Evolutionary conservation across 2,329 filamentous ascomycete species (phyloP), one percentile per base, ranked within the genome.

Genomic region (Pyrenochaeta sp.): DNA sequence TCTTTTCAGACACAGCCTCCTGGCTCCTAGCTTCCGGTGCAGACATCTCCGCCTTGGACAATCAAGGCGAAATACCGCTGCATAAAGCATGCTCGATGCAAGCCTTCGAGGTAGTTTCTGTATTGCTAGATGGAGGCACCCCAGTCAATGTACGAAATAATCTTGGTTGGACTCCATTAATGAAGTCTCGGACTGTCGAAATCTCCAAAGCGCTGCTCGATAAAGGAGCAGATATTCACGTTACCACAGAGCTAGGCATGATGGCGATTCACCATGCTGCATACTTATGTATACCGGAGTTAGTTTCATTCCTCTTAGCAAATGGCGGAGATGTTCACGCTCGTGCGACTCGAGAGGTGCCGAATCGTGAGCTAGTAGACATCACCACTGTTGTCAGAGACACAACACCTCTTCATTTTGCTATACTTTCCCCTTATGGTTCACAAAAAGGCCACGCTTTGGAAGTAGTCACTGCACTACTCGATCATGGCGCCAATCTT

Each of bases 311-410:
- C 21, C 13, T 42, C n/a, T 29, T 42, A 35, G 39, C 13, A 28
- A 35, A 35, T 17, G 39, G 39, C 26, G 39, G 30, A 15, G 30
- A 42, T 42, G 30, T 42, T 20, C 39, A 42, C 39, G 39, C 39
- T 35, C 22, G 31, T 35, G 23, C 31, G 22, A 13, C 15, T 35
- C 30, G 39, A 17, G 21, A 21, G 30, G 30, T 17, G 13, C 22
- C 11, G 35, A 22, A 10, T 19, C 10, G 22, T 13, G 30, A 35
- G n/a, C 28, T 29, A 7, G 14, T 17, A 20, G n/a, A 14, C 14
- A 15, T 15, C 18, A 18, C 32, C 15, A 18, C 26, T 21, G 24
- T 41, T 27, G 27, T 41, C 21, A 21, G 19, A 23, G 29, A 23
- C 6, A 42, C 35, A 19, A 42, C 39, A 42, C 39, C 39, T 11